Base-by-base conservation (phyloP, 768 basidiomycete species). In the Myochromella boudieri region DNA sequence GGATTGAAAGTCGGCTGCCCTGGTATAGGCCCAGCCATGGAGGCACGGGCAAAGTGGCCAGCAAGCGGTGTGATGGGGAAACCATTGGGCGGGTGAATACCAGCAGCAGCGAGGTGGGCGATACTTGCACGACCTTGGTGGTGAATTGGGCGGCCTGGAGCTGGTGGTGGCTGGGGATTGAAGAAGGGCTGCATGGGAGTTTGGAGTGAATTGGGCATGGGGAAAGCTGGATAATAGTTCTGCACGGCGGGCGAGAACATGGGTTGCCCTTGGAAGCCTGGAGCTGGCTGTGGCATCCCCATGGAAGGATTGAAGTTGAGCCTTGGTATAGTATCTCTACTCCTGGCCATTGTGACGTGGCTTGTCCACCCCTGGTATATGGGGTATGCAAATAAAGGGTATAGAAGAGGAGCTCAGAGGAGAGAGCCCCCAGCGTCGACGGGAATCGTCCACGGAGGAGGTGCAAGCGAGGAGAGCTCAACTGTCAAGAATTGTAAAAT, bases 131-230 rank as follows among this genome's bases (percentile, higher is more conserved):
- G 69, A 22, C 74, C 75, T 33, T 71, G 73, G 51, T 82, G 77
- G 48, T 85, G 83, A 2, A 67, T 59, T 0, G 82, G 82, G 31
- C 80, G 78, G 37, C 63, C 70, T 1, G 82, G 82, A 1, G 74
- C 71, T 21, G 65, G 68, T 20, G 77, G 76, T 4, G 74, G 75
- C 27, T 70, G 74, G 1, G 67, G 69, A 26, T 70, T 68, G 51
- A 86, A 87, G 66, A 82, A 85, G 15, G 78, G 62, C 59, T 89
- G 87, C 72, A 89, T 81, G 36, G 87, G 87, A 3, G 85, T 87
- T 60, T 85, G 87, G 41, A 87, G 66, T 38, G 77, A 54, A 46
- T 68, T 74, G 46, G 56, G 65, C 51, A 71, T 64, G 26, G 77
- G 78, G 51, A 77, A 79, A 0, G 75, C 62, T 0, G 83, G 79